Evolutionary conservation across 345 rosid genomes (phyloP).

Genomic region (Acer saccharum): DNA sequence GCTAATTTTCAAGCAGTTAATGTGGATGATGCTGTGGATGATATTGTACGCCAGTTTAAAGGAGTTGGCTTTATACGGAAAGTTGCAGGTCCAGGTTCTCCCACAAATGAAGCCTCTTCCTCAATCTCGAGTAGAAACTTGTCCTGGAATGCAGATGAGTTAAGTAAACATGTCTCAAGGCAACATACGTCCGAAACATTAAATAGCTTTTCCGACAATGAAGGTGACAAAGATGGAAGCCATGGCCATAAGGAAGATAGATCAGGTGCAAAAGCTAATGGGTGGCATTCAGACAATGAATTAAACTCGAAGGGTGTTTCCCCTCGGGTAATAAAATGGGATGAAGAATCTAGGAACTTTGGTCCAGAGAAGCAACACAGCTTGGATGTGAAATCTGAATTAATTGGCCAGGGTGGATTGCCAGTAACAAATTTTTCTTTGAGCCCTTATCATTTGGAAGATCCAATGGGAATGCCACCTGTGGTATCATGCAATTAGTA

Average conservation of each 20-base stretch:
- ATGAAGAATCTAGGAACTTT: constrained; percentile 42
- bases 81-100: constrained; percentile 63
- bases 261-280: constrained; percentile 47
- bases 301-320: constrained; percentile 56
- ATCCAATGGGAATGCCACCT: constrained; percentile 86
- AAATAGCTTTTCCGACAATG: constrained; percentile 70
- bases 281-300: constrained; percentile 88
- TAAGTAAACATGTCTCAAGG: constrained; percentile 39
- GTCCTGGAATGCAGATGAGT: constrained; percentile 68
- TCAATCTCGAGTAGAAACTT: constrained; percentile 40
- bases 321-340: constrained; percentile 46
- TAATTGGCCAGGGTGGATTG: constrained; percentile 33
- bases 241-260: constrained; percentile 47
- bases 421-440: constrained; percentile 30
- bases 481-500: constrained; percentile 56
- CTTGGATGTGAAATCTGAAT: constrained; percentile 39
- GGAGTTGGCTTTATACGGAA: constrained; percentile 90
- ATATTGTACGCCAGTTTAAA: constrained; percentile 85
- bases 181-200: constrained; percentile 52
- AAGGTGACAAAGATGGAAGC: constrained; percentile 49
- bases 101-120: constrained; percentile 41
- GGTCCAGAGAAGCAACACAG: constrained; percentile 37
- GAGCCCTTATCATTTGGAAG: constrained; percentile 45
- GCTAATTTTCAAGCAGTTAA: constrained; percentile 52
- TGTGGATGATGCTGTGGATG: constrained; percentile 98